Conservation (phyloP, 2,329 filamentous ascomycete genomes). For the Ophioceras dolichostomum region DNA sequence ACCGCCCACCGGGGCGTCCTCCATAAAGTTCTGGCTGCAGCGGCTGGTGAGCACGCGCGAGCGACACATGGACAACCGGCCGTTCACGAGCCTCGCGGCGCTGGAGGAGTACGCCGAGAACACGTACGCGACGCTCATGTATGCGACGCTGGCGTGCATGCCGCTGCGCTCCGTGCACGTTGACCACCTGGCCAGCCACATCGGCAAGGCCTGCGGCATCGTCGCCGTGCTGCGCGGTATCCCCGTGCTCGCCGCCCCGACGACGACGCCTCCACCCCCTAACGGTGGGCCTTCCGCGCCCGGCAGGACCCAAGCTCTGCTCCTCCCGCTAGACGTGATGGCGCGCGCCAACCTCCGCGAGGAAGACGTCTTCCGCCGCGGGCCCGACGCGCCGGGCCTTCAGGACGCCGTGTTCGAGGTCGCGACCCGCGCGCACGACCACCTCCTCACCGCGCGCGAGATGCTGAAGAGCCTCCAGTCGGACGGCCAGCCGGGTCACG, state of each 20-base stretch:
- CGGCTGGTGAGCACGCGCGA: constrained; percentile 73
- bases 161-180: constrained; percentile 72
- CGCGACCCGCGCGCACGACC: constrained; percentile 88
- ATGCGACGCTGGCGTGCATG: constrained; percentile 70
- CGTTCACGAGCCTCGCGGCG: constrained; percentile 59
- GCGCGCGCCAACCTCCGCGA: constrained; percentile 68
- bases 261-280: constrained; percentile 35
- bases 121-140: constrained; percentile 87
- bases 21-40: constrained; percentile 60
- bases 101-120: constrained; percentile 88
- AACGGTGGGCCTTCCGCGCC: constrained; percentile 21
- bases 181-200: constrained; percentile 88
- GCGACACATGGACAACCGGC: constrained; percentile 70
- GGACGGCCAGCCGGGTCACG: constrained; percentile 66
- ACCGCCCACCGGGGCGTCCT: constrained; percentile 26
- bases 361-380: constrained; percentile 77
- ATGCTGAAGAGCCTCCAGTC: constrained; percentile 74
- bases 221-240: constrained; percentile 75
- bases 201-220: constrained; percentile 89
- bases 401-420: constrained; percentile 86
- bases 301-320: constrained; percentile 39
- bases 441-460: constrained; percentile 84
- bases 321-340: constrained; percentile 85
- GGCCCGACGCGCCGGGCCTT: constrained; percentile 65
- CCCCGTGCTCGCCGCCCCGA: constrained; percentile 73